These are phyloP conservation scores for Russula olivacea DNA, from an alignment of 768 basidiomycete species.

Conservation along the genomic window DNA sequence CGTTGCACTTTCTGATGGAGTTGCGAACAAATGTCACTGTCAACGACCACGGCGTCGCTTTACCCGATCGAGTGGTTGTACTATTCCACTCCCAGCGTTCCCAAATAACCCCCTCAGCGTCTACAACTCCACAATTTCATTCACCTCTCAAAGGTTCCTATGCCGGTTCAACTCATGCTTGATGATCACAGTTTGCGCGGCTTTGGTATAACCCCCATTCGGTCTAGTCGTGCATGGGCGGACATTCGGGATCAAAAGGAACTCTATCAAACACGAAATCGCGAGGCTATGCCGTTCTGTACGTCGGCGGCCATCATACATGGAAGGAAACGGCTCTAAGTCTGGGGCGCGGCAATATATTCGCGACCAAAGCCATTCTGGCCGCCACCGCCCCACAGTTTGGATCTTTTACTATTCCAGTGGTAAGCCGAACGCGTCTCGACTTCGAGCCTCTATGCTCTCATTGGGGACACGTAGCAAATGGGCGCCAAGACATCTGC, in stretches of 20 bases:
- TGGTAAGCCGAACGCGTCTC: slow-evolving; percentile 13
- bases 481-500: background rate
- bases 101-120: slow-evolving; percentile 8
- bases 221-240: slow-evolving; percentile 5
- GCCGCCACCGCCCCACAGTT: background rate
- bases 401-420: background rate
- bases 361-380: background rate
- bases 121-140: slow-evolving; percentile 11
- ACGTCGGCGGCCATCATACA: background rate
- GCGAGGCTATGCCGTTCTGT: slow-evolving; percentile 4
- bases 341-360: background rate
- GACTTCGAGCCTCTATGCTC: slow-evolving; percentile 1
- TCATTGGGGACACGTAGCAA: background rate
- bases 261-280: slow-evolving; percentile 1
- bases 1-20: slow-evolving; percentile 16
- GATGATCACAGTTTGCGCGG: slow-evolving; percentile 17
- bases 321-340: background rate
- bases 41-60: slow-evolving; percentile 8
- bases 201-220: slow-evolving; percentile 19
- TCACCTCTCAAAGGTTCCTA: background rate
- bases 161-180: slow-evolving; percentile 1
- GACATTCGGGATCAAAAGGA: slow-evolving; percentile 6
- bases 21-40: slow-evolving; percentile 11
- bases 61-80: slow-evolving; percentile 5
- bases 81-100: slow-evolving; percentile 17